Percentiles rank a stretch among this genome's conserved stretches.
Evolutionary conservation across 768 basidiomycete species (phyloP).

Genomic region (Calocybe indica): DNA sequence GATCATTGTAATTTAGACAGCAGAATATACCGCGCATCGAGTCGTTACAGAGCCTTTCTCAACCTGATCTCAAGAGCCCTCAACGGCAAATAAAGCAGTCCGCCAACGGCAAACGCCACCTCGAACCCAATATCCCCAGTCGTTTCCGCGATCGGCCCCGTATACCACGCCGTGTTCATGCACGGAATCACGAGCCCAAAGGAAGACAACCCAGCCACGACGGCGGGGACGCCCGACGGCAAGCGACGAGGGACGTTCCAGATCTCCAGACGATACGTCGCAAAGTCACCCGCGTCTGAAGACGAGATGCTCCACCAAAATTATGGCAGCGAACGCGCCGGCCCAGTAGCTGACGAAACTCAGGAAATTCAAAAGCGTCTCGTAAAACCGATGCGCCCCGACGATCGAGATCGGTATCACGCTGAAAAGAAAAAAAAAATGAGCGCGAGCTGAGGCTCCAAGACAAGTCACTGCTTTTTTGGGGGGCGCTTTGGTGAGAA

Average conservation of each 20-base stretch:
- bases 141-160: conserved; percentile 61
- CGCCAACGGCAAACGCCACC: conserved; percentile 52
- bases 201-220: conserved; percentile 44
- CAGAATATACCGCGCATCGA: too few species aligned
- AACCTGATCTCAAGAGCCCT: conserved; percentile 41
- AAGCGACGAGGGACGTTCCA: conserved; percentile 57
- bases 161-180: conserved; percentile 76
- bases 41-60: conserved; percentile 8
- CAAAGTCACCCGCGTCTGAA: conserved; percentile 48
- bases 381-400: conserved; percentile 61
- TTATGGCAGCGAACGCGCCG: conserved; percentile 50
- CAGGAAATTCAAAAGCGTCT: conserved; percentile 57
- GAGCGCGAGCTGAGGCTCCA: too few species aligned
- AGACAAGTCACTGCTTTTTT: too few species aligned
- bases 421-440: conserved; percentile 23
- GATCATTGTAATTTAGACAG: too few species aligned
- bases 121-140: conserved; percentile 85
- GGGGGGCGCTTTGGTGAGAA: background rate
- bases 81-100: conserved; percentile 51
- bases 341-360: conserved; percentile 58
- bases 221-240: conserved; percentile 64
- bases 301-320: conserved; percentile 61
- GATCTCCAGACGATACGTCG: background rate
- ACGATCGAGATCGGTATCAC: conserved; percentile 66
- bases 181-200: conserved; percentile 58